A percentile compares a stretch with the other conserved stretches of the same genome.
phyloP scores from a whole-genome alignment of 257 asterid species.

The Scutellaria minor region DNA sequence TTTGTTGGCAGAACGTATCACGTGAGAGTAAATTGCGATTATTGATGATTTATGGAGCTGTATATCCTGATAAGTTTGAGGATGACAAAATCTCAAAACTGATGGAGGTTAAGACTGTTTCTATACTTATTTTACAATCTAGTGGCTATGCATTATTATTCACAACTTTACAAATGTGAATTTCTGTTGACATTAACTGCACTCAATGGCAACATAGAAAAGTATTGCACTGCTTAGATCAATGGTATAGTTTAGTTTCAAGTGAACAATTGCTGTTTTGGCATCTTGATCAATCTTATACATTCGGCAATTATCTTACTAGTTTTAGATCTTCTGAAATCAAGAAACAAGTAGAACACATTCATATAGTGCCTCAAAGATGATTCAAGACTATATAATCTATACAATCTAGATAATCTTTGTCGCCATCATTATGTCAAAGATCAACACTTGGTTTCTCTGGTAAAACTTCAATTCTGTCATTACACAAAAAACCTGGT shows the following conservation, averaged over 20 bases:
- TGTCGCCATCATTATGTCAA: neutral
- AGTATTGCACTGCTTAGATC: neutral
- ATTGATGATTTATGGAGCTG: conserved; percentile 95
- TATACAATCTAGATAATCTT: neutral
- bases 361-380: conserved; percentile 18
- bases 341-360: conserved; percentile 9
- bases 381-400: neutral
- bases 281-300: conserved; percentile 22
- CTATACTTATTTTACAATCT: neutral
- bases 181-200: conserved; percentile 8
- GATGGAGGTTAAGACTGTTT: conserved; percentile 70
- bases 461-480: conserved; percentile 1
- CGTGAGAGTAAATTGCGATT: conserved; percentile 91
- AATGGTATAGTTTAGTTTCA: neutral
- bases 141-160: neutral
- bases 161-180: conserved; percentile 12
- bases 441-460: conserved; percentile 6
- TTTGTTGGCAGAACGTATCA: conserved; percentile 71
- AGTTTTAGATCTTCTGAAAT: conserved; percentile 25
- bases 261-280: neutral
- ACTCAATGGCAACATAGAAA: neutral
- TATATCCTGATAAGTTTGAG: conserved; percentile 93
- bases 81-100: conserved; percentile 83
- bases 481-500: neutral
- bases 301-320: neutral